A percentile compares a stretch with the other conserved stretches of the same genome.
phyloP scores from a whole-genome alignment of 2,329 filamentous ascomycete genomes.

The Iodosphaeria phyllophila region DNA sequence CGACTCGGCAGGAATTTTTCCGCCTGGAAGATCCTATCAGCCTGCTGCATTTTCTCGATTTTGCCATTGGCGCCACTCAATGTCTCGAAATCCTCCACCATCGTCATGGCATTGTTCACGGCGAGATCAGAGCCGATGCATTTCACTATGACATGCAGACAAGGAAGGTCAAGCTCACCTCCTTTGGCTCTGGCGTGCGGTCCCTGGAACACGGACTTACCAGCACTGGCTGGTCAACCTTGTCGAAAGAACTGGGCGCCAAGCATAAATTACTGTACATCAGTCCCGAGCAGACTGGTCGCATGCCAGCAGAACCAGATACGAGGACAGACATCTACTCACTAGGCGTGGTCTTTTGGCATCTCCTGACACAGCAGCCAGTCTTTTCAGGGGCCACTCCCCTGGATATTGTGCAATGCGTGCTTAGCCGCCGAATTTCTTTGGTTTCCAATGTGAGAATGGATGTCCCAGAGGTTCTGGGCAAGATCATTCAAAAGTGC shows the following conservation, averaged over 20 bases:
- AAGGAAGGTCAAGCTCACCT: slow-evolving; percentile 57
- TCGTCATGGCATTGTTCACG: slow-evolving; percentile 68
- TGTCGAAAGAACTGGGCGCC: slow-evolving; percentile 70
- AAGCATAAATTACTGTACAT: slow-evolving; percentile 85
- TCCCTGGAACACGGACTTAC: slow-evolving; percentile 81
- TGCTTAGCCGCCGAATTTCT: slow-evolving; percentile 62
- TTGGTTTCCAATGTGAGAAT: slow-evolving; percentile 58
- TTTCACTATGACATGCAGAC: slow-evolving; percentile 68
- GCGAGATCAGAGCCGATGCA: slow-evolving; percentile 76
- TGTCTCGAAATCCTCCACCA: slow-evolving; percentile 87
- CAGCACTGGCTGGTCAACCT: slow-evolving; percentile 67
- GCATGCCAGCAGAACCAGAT: slow-evolving; percentile 83
- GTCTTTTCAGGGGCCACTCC: slow-evolving; percentile 67
- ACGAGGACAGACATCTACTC: slow-evolving; percentile 88
- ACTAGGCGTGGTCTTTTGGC: slow-evolving; percentile 78
- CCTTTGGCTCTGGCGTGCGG: slow-evolving; percentile 70
- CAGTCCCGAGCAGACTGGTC: slow-evolving; percentile 84
- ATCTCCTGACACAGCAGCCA: slow-evolving; percentile 57
- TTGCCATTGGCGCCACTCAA: slow-evolving; percentile 73
- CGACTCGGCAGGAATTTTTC: slow-evolving; percentile 23
- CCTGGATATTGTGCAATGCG: slow-evolving; percentile 80
- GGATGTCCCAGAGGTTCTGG: slow-evolving; percentile 70
- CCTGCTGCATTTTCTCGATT: slow-evolving; percentile 66
- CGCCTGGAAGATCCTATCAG: slow-evolving; percentile 41
- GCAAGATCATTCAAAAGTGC: slow-evolving; percentile 76